Conservation (phyloP, 2,329 filamentous ascomycete genomes). For the Chaetomium strumarium region DNA sequence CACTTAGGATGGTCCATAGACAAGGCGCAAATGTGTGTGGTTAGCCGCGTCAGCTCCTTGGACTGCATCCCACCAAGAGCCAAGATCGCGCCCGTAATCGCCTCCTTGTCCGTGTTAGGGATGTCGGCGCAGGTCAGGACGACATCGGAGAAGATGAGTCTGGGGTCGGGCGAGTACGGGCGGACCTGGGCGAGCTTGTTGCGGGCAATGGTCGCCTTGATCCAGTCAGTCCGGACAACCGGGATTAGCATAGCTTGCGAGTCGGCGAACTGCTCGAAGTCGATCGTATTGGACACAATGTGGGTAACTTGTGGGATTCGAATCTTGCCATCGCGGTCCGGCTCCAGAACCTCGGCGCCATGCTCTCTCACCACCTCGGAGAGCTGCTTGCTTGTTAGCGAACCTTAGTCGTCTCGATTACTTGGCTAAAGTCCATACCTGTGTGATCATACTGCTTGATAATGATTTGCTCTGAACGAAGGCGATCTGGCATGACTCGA, state of each 20-base stretch:
- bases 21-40: slow-evolving; percentile 85
- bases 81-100: slow-evolving; percentile 81
- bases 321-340: slow-evolving; percentile 43
- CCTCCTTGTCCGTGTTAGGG: slow-evolving; percentile 80
- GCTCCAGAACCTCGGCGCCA: slow-evolving; percentile 45
- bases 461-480: slow-evolving; percentile 25
- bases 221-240: slow-evolving; percentile 78
- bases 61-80: slow-evolving; percentile 83
- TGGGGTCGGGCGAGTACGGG: slow-evolving; percentile 83
- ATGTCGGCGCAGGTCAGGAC: slow-evolving; percentile 78
- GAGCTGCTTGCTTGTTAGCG: slow-evolving; percentile 12
- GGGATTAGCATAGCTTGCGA: slow-evolving; percentile 73
- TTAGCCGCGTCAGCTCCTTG: slow-evolving; percentile 62
- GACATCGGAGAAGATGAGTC: slow-evolving; percentile 83
- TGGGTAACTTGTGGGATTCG: slow-evolving; percentile 46
- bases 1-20: slow-evolving; percentile 70
- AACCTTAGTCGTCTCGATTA: background rate
- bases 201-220: slow-evolving; percentile 63
- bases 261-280: slow-evolving; percentile 81
- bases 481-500: slow-evolving; percentile 21
- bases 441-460: slow-evolving; percentile 18
- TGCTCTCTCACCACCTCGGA: slow-evolving; percentile 36
- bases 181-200: slow-evolving; percentile 70
- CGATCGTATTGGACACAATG: slow-evolving; percentile 66
- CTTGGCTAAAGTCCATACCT: slow-evolving; percentile 9